Base-by-base conservation (phyloP, 129 eudicot genomes). In the Flaveria robusta region DNA sequence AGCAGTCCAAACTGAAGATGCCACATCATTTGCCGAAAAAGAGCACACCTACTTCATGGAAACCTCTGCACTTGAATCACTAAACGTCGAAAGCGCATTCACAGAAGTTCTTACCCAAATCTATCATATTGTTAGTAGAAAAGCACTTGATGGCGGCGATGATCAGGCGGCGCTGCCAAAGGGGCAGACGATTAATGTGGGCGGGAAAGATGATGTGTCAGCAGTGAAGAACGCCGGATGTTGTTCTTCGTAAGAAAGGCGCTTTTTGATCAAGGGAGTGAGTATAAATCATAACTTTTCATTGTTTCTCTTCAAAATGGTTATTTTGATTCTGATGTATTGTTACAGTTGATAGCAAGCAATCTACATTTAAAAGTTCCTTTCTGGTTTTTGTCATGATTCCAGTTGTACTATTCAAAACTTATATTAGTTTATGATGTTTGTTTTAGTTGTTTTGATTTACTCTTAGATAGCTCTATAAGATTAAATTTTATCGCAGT, bases 21-120 rank as follows among this genome's bases (percentile, higher is more conserved):
- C 58, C 10, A 51, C 58, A n/a, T 51, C 22, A 51, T 51, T 51
- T 51, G 58, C 58, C n/a, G 58, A 51, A 51, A 51, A 51, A 51
- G 58, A 51, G 22, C 58, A 51, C 58, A 51, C 58, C 0, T 51
- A 51, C 23, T 51, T 51, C 58, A 51, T 51, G 20, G 58, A 51
- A 51, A 51, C 58, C 22, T 51, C 58, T 51, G 58, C 58, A 51
- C 58, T 51, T 51, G 58, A 51, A 51, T 51, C 58, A 51, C 23
- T 51, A 51, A 51, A 51, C 10, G 58, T 51, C 0, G 58, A 51
- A 51, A 51, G 18, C 22, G 58, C 58, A 5, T 51, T 51, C 23
- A 51, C 58, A 51, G 22, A 51, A 51, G 58, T 51, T 51, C 58
- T 51, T 51, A 51, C 58, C n/a, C 58, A 51, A 51, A 51, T 51